These are phyloP conservation scores for Rhynchosporium graminicola DNA, from an alignment of 2,329 filamentous ascomycete species.

Conservation along the genomic window DNA sequence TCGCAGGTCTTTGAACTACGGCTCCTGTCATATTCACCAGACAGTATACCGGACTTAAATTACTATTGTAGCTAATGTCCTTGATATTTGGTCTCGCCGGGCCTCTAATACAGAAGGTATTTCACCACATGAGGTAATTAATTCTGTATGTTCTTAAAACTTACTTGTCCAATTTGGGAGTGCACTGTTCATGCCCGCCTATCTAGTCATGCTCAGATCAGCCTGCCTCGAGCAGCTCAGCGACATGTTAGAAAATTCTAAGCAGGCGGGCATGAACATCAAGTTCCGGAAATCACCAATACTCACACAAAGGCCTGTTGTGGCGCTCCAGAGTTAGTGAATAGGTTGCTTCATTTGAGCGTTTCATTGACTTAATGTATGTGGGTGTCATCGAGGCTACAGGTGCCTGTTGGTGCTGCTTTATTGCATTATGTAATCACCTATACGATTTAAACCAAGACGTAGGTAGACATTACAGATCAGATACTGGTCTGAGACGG, in stretches of 20 bases:
- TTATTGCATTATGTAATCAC: conserved; percentile 1
- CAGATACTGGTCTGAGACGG: conserved; percentile 1
- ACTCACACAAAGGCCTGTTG: background rate
- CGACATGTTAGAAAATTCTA: background rate
- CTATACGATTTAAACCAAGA: background rate
- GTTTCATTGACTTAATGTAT: background rate
- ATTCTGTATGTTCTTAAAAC: too few relatives aligned
- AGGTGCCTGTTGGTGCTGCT: background rate
- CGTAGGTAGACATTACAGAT: background rate
- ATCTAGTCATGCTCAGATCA: background rate
- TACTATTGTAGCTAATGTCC: too few relatives aligned
- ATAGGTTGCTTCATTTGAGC: background rate
- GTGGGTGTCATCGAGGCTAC: conserved; percentile 1
- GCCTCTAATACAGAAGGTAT: too few relatives aligned
- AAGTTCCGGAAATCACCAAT: background rate
- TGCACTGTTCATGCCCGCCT: too few relatives aligned
- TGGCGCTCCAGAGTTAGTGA: conserved; percentile 4
- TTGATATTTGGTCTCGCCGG: too few relatives aligned
- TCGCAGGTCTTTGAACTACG: too few relatives aligned
- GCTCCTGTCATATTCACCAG: too few relatives aligned
- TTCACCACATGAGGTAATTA: too few relatives aligned
- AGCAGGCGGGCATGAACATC: background rate
- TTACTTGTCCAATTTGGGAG: too few relatives aligned
- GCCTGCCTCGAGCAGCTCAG: background rate
- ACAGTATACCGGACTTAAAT: too few relatives aligned